Evolutionary conservation across 2,329 filamentous ascomycete species (phyloP), one percentile per base, ranked within the genome.

Genomic region (Colletotrichum sp.): DNA sequence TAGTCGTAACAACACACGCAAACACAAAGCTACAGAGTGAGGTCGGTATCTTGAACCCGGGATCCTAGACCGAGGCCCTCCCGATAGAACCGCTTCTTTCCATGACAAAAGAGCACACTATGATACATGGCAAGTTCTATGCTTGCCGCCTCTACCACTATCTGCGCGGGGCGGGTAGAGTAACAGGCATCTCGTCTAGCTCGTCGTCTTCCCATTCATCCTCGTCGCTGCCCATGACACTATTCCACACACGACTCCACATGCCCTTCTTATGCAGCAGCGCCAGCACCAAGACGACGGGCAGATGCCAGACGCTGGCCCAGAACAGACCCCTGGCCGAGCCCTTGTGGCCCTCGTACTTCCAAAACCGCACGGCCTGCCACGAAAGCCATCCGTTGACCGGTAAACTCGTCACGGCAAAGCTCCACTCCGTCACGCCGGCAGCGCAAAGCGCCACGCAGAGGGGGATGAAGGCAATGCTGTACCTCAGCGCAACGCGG

Each of bases 251-350:
- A 18, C 96, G 90, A 78, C 92, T 90, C 95, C 95, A 97, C 85
- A 98, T 90, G 0, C 96, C 96, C 86, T 96, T 98, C 90, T 99
- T 99, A 85, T 98, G 95, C 71, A 94, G 91, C 84, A 99, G 93
- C 4, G 96, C 96, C 76, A 98, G 87, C 63, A 98, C 95, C 89
- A 99, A 92, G 57, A 99, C 90, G 30, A 94, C 94, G 0, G 97
- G 97, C 64, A 99, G 84, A 86, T 98, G 96, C 97, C 96, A 99
- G 12, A 99, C 95, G 83, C 95, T 98, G 3, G 97, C 96, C 97
- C 97, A 99, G 84, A 99, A 99, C 68, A 99, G 85, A 0, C 94
- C 93, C 72, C 95, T 91, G 3, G 97, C 96, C 21, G 91, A 95
- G 3, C 96, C 96, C 79, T 93, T 93, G 77, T 93, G 91, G 15